A percentile compares a stretch with the other conserved stretches of the same genome.
Evolutionary conservation across 495 filamentous ascomycete genomes (phyloP).

Genomic region (Podospora fimiseda): DNA sequence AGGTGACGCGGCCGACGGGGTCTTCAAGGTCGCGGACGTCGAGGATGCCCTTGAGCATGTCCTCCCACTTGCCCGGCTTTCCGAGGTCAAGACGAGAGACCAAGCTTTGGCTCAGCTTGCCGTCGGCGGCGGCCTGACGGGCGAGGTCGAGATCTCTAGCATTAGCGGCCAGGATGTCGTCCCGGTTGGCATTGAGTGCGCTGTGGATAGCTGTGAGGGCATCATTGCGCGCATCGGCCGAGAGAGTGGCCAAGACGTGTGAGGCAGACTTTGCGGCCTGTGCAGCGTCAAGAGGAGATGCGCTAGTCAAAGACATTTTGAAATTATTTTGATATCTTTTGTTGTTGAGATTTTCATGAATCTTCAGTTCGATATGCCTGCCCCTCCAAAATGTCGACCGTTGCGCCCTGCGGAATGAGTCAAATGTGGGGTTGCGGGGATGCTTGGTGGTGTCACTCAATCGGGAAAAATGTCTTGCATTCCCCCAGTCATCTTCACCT

Average conservation of each 20-base stretch:
- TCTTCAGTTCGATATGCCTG: neutral
- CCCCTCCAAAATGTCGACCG: neutral
- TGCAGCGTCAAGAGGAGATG: constrained; percentile 59
- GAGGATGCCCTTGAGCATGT: constrained; percentile 93
- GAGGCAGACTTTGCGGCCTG: constrained; percentile 64
- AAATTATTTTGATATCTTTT: neutral
- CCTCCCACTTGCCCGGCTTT: constrained; percentile 85
- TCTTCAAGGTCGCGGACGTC: constrained; percentile 83
- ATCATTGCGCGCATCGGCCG: constrained; percentile 63
- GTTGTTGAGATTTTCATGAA: too few relatives aligned
- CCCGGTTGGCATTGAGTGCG: constrained; percentile 58
- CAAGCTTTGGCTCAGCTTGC: constrained; percentile 73
- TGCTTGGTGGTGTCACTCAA: too few relatives aligned
- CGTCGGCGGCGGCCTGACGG: constrained; percentile 60
- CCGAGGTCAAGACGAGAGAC: constrained; percentile 86
- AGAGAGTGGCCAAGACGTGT: constrained; percentile 59
- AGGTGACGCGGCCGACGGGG: constrained; percentile 80
- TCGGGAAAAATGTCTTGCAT: neutral
- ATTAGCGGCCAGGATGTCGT: constrained; percentile 80
- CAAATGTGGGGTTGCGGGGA: constrained; percentile 5
- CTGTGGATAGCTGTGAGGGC: constrained; percentile 76
- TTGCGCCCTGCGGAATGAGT: constrained; percentile 1
- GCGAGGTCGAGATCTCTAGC: constrained; percentile 70
- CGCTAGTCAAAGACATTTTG: constrained; percentile 71
- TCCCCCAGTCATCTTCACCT: neutral